phyloP scores from a whole-genome alignment of 1,284 basidiomycete species.

The Marasmius fiardii region DNA sequence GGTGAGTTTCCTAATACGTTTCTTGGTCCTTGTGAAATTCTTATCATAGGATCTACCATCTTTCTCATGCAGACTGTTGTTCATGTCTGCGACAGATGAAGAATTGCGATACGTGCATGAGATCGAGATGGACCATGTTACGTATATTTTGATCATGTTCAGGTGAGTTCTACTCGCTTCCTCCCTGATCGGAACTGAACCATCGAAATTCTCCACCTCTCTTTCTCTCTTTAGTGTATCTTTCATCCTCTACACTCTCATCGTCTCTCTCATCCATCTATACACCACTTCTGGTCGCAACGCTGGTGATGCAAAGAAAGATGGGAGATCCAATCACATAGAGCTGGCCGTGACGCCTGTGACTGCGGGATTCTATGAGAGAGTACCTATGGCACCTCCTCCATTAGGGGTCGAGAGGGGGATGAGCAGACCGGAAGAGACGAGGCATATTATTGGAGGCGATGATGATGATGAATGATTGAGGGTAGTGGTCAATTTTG shows the following conservation, averaged over 20 bases:
- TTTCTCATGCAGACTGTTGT: conserved; percentile 51
- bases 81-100: conserved; percentile 92
- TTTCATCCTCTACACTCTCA: conserved; percentile 75
- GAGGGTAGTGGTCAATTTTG: too few species aligned
- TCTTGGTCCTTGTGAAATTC: not conserved
- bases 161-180: conserved; percentile 52
- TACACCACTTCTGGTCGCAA: conserved; percentile 58
- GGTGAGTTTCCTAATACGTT: conserved; percentile 25
- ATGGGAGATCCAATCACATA: conserved; percentile 19
- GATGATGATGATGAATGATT: conserved; percentile 26
- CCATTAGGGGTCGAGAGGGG: not conserved
- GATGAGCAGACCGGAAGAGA: conserved; percentile 6
- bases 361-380: conserved; percentile 34
- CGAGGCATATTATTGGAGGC: conserved; percentile 31
- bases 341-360: conserved; percentile 25
- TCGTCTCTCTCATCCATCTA: conserved; percentile 40
- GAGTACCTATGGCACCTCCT: conserved; percentile 23
- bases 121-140: conserved; percentile 83
- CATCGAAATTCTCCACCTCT: conserved; percentile 7
- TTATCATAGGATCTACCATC: not conserved
- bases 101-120: conserved; percentile 70
- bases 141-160: conserved; percentile 82
- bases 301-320: conserved; percentile 24
- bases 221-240: conserved; percentile 45
- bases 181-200: not conserved